Percentiles rank a stretch among this genome's conserved stretches.
These are phyloP conservation scores for Camelina laxa DNA, from an alignment of 345 rosid species.

Conservation along the genomic window DNA sequence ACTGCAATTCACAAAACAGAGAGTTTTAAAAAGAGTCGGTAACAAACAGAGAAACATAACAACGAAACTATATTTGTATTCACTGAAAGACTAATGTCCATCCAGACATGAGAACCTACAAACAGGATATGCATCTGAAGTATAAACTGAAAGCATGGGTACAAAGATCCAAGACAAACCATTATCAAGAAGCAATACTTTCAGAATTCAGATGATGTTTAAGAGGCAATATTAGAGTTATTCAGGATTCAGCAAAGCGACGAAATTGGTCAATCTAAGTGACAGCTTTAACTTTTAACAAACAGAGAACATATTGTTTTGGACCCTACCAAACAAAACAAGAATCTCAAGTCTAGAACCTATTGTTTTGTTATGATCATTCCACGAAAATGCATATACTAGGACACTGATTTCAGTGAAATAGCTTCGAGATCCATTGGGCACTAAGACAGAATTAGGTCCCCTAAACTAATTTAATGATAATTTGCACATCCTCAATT, in stretches of 20 bases:
- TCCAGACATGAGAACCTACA: background rate
- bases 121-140: background rate
- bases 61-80: background rate
- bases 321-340: slow-evolving; percentile 12
- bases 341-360: slow-evolving; percentile 4
- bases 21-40: background rate
- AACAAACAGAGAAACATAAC: background rate
- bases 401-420: background rate
- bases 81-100: background rate
- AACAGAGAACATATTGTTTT: background rate
- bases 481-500: background rate
- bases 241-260: background rate
- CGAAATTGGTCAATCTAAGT: background rate
- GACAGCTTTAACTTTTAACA: background rate
- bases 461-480: background rate
- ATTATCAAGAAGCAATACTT: background rate
- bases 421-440: background rate
- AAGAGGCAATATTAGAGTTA: background rate
- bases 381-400: background rate
- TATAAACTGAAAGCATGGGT: background rate
- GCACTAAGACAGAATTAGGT: background rate
- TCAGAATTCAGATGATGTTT: background rate
- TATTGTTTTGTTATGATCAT: background rate
- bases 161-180: background rate
- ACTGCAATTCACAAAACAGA: slow-evolving; percentile 52